These are phyloP conservation scores for Vanrija humicola DNA, from an alignment of 1,284 basidiomycete genomes.

Conservation along the genomic window DNA sequence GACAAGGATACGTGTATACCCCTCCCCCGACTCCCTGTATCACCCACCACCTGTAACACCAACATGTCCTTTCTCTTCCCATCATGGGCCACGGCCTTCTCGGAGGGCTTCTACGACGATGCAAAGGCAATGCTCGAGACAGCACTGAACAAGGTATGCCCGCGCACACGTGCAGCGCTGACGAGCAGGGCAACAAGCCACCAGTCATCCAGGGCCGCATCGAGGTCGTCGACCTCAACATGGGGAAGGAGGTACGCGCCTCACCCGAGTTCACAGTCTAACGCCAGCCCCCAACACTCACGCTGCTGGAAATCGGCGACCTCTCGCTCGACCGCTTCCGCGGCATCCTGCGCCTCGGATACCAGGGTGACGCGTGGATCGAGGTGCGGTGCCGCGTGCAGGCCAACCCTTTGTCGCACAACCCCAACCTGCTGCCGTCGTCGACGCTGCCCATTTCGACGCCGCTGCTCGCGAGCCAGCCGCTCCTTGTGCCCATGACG, in stretches of 20 bases:
- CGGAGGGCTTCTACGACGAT: conserved; percentile 87
- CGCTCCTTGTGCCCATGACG: conserved; percentile 95
- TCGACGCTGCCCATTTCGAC: conserved; percentile 68
- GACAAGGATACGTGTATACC: too few relatives aligned
- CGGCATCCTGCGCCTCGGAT: conserved; percentile 94
- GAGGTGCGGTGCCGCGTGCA: conserved; percentile 95
- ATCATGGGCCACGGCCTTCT: conserved; percentile 84
- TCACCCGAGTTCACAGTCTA: background rate
- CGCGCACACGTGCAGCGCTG: conserved; percentile 1
- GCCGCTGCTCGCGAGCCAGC: conserved; percentile 84
- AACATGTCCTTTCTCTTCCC: conserved; percentile 94
- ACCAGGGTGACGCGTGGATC: conserved; percentile 92
- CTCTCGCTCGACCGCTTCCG: conserved; percentile 92
- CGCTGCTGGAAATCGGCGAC: conserved; percentile 97
- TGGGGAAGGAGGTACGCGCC: conserved; percentile 83
- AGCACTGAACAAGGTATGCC: conserved; percentile 75
- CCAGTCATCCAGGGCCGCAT: conserved; percentile 97
- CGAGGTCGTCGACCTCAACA: conserved; percentile 93
- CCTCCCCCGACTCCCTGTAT: too few relatives aligned
- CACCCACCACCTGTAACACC: background rate
- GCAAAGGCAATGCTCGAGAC: conserved; percentile 90
- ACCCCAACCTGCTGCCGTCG: conserved; percentile 79
- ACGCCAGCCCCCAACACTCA: conserved; percentile 84
- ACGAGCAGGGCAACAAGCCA: conserved; percentile 75
- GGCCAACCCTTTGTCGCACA: conserved; percentile 52